Evolutionary conservation across 768 basidiomycete genomes (phyloP), one percentile per base, ranked within the genome.

Genomic region (Cystofilobasidium macerans): DNA sequence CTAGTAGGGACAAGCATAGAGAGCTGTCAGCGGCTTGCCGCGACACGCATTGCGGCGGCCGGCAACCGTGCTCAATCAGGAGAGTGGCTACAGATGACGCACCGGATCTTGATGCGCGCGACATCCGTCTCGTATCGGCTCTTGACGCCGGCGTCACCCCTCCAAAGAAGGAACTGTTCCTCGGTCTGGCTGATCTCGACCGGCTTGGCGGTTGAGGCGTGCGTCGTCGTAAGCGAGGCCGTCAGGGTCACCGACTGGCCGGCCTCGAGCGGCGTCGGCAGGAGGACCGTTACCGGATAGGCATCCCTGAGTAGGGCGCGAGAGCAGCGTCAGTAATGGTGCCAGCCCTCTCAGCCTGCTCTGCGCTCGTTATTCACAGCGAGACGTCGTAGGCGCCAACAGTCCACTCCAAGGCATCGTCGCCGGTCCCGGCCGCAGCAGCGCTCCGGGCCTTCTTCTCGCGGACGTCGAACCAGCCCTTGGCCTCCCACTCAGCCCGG

Each of bases 51-150:
- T n/a, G 54, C 42, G 30, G 30, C 22, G 38, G 57, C 36, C 54
- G 54, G 48, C 40, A 57, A 33, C 6, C 7, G 9, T 30, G n/a
- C 22, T 14, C 24, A 5, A 28, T 26, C 38, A 60, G 36, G 26
- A 45, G n/a, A 24, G 26, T 57, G 32, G 36, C 32, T 3, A 57
- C 3, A 24, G 56, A 22, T 6, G 28, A 57, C 85, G 54, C 71
- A 92, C 92, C 84, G 84, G 70, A 95, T 76, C 79, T 94, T 95
- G 24, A 88, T 86, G 54, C 89, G 82, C 75, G 94, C 90, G 26
- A 88, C 84, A 53, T 81, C 76, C 28, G 90, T 90, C 36, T 78
- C 74, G 74, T 95, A 97, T 43, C 88, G 87, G 72, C 88, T 92
- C 65, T 89, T 78, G 24, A 93, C 84, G 73, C 91, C 86, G 13